A percentile compares a stretch with the other conserved stretches of the same genome.
Evolutionary conservation across 352 stramenopile species (phyloP).

Genomic region (Pythium pyrilobum): DNA sequence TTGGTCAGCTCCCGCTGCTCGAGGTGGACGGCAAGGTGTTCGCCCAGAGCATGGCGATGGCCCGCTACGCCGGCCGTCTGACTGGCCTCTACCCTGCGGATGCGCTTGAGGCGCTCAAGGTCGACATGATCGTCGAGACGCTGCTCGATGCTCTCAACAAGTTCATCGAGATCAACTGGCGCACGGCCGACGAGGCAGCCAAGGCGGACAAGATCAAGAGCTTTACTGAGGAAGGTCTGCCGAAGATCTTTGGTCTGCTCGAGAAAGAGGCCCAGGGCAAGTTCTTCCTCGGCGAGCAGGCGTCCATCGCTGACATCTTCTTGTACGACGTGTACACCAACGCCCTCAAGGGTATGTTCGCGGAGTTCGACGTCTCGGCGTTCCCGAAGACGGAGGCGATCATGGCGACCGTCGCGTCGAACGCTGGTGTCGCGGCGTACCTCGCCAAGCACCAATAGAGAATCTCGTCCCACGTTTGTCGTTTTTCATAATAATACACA

Average conservation of each 20-base stretch:
- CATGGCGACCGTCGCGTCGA: slow-evolving; percentile 12
- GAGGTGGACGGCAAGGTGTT: slow-evolving; percentile 43
- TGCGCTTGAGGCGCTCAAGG: slow-evolving; percentile 41
- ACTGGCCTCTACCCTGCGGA: slow-evolving; percentile 56
- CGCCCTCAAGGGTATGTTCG: slow-evolving; percentile 21
- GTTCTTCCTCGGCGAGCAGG: slow-evolving; percentile 45
- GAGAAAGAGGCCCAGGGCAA: slow-evolving; percentile 40
- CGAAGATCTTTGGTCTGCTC: slow-evolving; percentile 28
- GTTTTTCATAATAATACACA: slow-evolving; percentile 3
- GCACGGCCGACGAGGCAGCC: slow-evolving; percentile 24
- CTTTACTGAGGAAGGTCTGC: slow-evolving; percentile 34
- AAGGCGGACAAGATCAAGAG: slow-evolving; percentile 44
- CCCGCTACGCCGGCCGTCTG: slow-evolving; percentile 48
- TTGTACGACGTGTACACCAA: slow-evolving; percentile 41
- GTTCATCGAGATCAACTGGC: slow-evolving; percentile 27
- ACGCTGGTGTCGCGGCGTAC: slow-evolving; percentile 24
- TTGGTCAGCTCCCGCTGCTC: slow-evolving; percentile 48
- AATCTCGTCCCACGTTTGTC: too few relatives aligned
- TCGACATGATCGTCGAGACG: slow-evolving; percentile 45
- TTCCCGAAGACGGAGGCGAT: slow-evolving; percentile 25
- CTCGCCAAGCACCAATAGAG: slow-evolving; percentile 18
- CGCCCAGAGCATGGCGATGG: slow-evolving; percentile 54
- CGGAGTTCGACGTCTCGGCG: slow-evolving; percentile 15
- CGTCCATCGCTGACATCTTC: slow-evolving; percentile 35
- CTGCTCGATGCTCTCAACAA: slow-evolving; percentile 29